These are phyloP conservation scores for Penicillium brevicompactum DNA, from an alignment of 2,329 filamentous ascomycete species.

Conservation along the genomic window DNA sequence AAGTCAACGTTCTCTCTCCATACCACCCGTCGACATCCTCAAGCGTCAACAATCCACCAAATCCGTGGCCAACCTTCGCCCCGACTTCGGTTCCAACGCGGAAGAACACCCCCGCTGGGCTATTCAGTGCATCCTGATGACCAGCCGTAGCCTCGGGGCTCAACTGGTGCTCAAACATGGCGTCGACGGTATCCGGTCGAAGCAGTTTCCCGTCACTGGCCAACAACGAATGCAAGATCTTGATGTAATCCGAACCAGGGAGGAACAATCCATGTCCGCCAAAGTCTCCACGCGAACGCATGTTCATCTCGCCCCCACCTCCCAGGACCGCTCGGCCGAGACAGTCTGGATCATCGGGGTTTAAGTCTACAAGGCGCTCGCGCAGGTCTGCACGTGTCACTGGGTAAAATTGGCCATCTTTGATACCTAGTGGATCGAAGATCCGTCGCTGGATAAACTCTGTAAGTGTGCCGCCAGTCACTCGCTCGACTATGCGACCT, in stretches of 20 bases:
- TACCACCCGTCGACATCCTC: slow-evolving; percentile 49
- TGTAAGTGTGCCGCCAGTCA: slow-evolving; percentile 48
- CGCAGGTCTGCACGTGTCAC: slow-evolving; percentile 40
- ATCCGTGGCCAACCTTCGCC: slow-evolving; percentile 41
- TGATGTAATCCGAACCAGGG: slow-evolving; percentile 30
- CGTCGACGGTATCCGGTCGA: slow-evolving; percentile 25
- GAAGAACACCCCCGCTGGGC: slow-evolving; percentile 41
- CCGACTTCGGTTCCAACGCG: slow-evolving; percentile 35
- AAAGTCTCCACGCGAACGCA: slow-evolving; percentile 35
- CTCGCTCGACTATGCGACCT: slow-evolving; percentile 53
- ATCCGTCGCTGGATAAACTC: slow-evolving; percentile 50
- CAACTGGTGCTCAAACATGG: slow-evolving; percentile 34
- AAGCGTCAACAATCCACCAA: slow-evolving; percentile 47
- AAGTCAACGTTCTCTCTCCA: slow-evolving; percentile 47
- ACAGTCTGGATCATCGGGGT: slow-evolving; percentile 41
- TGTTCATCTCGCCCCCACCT: slow-evolving; percentile 36
- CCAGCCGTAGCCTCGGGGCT: slow-evolving; percentile 25
- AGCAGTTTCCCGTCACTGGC: slow-evolving; percentile 35
- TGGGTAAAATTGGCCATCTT: slow-evolving; percentile 44
- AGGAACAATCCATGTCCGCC: slow-evolving; percentile 50
- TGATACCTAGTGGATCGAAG: slow-evolving; percentile 48
- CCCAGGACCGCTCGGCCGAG: slow-evolving; percentile 41
- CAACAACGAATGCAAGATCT: slow-evolving; percentile 33
- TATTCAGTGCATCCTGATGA: slow-evolving; percentile 30
- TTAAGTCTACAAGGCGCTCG: slow-evolving; percentile 40